Base-by-base conservation (phyloP, 1,139 yeast genomes). In the Kurtzmaniella quercitrusa region DNA sequence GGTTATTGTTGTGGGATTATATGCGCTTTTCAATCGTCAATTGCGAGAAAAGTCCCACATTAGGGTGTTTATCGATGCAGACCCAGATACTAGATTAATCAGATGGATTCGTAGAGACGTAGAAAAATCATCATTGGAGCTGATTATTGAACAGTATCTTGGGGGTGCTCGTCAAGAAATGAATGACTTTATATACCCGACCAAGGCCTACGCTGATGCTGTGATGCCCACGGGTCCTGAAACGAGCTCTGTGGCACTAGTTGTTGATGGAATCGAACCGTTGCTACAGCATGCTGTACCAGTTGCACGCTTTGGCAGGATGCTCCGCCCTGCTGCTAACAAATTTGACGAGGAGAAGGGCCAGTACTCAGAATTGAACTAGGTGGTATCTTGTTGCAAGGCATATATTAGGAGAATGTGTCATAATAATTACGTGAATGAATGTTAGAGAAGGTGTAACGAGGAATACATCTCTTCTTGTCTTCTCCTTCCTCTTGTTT, bases 61-160 rank as follows among this genome's bases (percentile, higher is more conserved):
- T 54, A 84, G 81, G 55, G 81, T 90, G 2, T 91, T 84, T 56
- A 73, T 90, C n/a, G 94, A 87, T 53, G 77, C 91, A 50, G 97
- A 91, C 59, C 81, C 94, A 1, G 98, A 91, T 59, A 80, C 87
- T 4, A 68, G 97, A 47, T 66, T 91, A 39, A 83, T 88, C 14
- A 75, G 95, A 49, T 81, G 93, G 87, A 85, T 81, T 36, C 58
- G 70, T 48, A 56, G 75, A 45, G 76, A 75, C 45, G 77, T 75
- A 1, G 44, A 73, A 15, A 50, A 55, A 16, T 27, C 47, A 37
- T 36, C 63, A 23, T 64, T 87, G 43, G 79, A 78, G 38, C 57
- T 61, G 1, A 70, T 88, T 25, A 62, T 90, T 25, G 76, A 77
- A 46, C 58, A 73, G 25, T 90, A 90, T 58, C 61, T 90, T 50